Conservation (phyloP, 179 eudicot species). For the Silene coronaria region DNA sequence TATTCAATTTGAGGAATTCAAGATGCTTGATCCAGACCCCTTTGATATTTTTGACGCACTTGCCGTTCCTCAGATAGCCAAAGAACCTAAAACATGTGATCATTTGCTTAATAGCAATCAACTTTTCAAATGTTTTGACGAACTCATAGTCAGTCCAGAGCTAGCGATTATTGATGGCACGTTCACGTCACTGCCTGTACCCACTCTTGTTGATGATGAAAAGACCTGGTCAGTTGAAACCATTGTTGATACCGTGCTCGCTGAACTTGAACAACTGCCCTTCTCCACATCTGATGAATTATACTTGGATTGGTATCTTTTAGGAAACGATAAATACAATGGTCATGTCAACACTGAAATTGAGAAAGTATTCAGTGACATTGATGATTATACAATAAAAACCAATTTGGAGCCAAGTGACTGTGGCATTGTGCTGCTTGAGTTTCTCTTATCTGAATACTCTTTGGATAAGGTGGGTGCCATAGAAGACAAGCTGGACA, state of each 20-base stretch:
- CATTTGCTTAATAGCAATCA: constrained; percentile 37
- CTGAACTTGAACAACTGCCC: constrained; percentile 47
- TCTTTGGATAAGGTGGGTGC: constrained; percentile 24
- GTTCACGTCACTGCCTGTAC: constrained; percentile 74
- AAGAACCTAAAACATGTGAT: constrained; percentile 41
- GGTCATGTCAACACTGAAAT: constrained; percentile 33
- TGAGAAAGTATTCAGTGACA: constrained; percentile 49
- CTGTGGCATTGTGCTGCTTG: constrained; percentile 36
- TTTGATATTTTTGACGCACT: constrained; percentile 39
- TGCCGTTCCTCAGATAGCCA: constrained; percentile 22
- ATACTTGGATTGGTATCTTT: constrained; percentile 80
- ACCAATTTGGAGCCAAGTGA: constrained; percentile 28
- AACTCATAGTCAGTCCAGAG: constrained; percentile 58
- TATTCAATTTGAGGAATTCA: constrained; percentile 50
- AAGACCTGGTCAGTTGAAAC: constrained; percentile 32
- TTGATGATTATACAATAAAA: constrained; percentile 33
- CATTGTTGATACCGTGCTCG: constrained; percentile 34
- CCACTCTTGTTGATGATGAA: constrained; percentile 51
- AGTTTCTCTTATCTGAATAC: constrained; percentile 44
- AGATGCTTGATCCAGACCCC: constrained; percentile 42
- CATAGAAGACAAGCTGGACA: constrained; percentile 41
- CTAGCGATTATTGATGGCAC: constrained; percentile 60
- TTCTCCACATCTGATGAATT: constrained; percentile 66
- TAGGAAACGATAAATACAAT: constrained; percentile 50
- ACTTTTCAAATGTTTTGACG: constrained; percentile 45